Evolutionary conservation across 805 yeast genomes (phyloP), one percentile per base, ranked within the genome.

Genomic region (Starmerella sirachaensis): DNA sequence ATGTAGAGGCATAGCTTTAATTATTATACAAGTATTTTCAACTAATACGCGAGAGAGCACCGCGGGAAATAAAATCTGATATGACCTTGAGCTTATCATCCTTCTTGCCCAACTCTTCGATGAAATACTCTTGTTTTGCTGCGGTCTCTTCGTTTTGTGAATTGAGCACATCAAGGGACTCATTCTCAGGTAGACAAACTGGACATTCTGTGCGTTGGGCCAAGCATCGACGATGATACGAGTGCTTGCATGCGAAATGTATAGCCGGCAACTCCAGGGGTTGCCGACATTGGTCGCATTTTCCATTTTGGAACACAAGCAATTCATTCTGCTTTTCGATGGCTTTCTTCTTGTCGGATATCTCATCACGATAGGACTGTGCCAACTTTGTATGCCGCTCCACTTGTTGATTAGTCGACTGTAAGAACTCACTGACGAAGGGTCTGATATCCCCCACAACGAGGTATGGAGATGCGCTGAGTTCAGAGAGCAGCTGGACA

Each of bases 241-340:
- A 74, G 52, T 91, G 98, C 21, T 69, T 68, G 61, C 98, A 91
- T 46, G 74, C 71, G 62, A 88, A 91, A 50, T 82, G 93, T 1
- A 81, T 71, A 2, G 78, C 69, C 0, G 97, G 96, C 29, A 76
- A 65, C 41, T 82, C 93, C 16, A 88, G 59, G 10, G 70, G 66
- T 29, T 68, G 61, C 8, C 69, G 63, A 54, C 95, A 86, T 13
- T 72, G 65, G 11, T 72, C 62, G 52, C 95, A 86, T 25, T 64
- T 64, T 19, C 74, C 66, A 44, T 72, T 70, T 49, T 77, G 83
- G 3, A 78, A 60, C 4, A 76, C 68, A 47, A 59, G 67, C 7
- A 69, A 76, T 48, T 61, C 61, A 11, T 63, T 52, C 29, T 81
- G 54, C 19, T 68, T 70, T 0, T 68, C 59, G n/a, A 86, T 62